Percentiles rank a stretch among this genome's conserved stretches.
phyloP scores from a whole-genome alignment of 306 rosid genomes.

The Corylus heterophylla region DNA sequence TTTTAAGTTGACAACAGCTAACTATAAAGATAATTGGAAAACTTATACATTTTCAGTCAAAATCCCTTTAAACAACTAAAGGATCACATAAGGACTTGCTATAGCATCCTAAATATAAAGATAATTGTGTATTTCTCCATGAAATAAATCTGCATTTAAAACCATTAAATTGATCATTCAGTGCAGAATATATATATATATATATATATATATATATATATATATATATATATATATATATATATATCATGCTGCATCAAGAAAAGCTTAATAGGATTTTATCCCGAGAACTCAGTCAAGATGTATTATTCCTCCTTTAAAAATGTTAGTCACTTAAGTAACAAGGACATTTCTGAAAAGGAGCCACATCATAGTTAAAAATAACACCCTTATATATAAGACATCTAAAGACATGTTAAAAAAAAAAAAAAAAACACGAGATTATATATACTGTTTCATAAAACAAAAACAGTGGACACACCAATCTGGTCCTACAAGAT shows the following conservation, averaged over 20 bases:
- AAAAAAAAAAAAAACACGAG: not conserved
- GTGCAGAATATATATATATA: too few species aligned
- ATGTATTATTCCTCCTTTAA: too few species aligned
- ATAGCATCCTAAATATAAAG: slow-evolving; percentile 8
- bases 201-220: too few species aligned
- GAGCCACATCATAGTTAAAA: not conserved
- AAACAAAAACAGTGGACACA: slow-evolving; percentile 5
- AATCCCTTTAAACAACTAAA: slow-evolving; percentile 21
- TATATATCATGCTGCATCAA: not conserved
- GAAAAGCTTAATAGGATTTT: slow-evolving; percentile 4
- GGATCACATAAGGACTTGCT: slow-evolving; percentile 17
- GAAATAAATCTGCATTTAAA: not conserved
- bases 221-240: too few species aligned
- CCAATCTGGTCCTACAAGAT: not conserved
- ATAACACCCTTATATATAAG: not conserved
- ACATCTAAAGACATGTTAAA: slow-evolving; percentile 8
- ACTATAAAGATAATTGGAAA: slow-evolving; percentile 8
- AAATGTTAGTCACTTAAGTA: slow-evolving; percentile 13
- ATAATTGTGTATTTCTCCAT: not conserved
- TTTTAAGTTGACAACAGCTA: slow-evolving; percentile 8
- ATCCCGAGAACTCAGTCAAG: slow-evolving; percentile 10
- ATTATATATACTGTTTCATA: not conserved
- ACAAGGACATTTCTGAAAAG: slow-evolving; percentile 21
- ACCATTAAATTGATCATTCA: not conserved
- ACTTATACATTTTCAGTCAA: slow-evolving; percentile 11